Percentiles rank a stretch among this genome's conserved stretches.
Conservation (phyloP, 1,284 basidiomycete genomes). For the Meira nashicola region DNA sequence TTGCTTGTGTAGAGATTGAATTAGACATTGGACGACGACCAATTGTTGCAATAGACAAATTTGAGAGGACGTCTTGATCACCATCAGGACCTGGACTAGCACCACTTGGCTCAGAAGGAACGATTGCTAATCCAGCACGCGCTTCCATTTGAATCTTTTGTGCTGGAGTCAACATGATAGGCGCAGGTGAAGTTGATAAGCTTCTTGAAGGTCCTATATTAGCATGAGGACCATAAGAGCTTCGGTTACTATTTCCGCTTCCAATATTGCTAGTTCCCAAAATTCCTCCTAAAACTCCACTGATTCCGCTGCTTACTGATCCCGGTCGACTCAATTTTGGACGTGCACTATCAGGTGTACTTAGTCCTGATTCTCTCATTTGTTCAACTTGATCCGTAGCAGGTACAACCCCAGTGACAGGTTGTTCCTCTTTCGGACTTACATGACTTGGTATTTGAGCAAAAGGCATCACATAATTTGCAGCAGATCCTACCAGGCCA, state of each 20-base stretch:
- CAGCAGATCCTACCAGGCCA: conserved; percentile 19
- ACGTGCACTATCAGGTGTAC: not conserved
- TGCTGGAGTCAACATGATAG: conserved; percentile 24
- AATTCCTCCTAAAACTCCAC: not conserved
- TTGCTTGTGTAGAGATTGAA: too few relatives aligned
- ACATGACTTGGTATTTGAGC: not conserved
- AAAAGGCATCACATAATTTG: not conserved
- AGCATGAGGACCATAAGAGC: not conserved
- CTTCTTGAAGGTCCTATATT: not conserved
- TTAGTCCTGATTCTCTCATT: not conserved
- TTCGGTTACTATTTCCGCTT: not conserved
- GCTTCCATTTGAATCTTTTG: conserved; percentile 40
- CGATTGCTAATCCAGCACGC: conserved; percentile 36
- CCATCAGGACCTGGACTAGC: conserved; percentile 14
- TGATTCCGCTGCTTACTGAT: not conserved
- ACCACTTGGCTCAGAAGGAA: conserved; percentile 31
- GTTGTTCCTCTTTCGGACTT: not conserved
- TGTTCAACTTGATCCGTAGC: too few relatives aligned
- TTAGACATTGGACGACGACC: too few relatives aligned
- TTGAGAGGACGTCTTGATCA: too few relatives aligned
- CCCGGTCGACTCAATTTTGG: not conserved
- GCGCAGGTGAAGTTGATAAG: not conserved
- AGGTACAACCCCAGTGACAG: not conserved
- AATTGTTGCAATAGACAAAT: too few relatives aligned
- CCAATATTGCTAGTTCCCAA: not conserved